phyloP scores from a whole-genome alignment of 306 rosid species.

The Trichosanthes truncata region DNA sequence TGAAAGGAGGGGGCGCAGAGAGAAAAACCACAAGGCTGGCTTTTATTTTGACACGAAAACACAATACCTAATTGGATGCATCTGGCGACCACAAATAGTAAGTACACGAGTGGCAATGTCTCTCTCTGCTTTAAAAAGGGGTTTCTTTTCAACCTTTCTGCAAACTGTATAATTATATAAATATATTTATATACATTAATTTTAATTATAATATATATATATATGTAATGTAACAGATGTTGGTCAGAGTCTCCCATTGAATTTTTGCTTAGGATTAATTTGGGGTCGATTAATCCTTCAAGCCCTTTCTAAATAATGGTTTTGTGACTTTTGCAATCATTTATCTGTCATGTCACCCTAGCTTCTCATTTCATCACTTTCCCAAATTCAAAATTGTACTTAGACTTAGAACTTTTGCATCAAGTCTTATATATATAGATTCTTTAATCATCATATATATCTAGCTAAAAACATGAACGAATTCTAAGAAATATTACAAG shows the following conservation, averaged over 20 bases:
- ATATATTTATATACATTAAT: neutral
- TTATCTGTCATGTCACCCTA: neutral
- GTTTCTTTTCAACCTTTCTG: neutral
- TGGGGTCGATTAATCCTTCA: neutral
- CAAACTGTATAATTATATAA: neutral
- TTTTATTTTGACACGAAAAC: slow-evolving; percentile 2
- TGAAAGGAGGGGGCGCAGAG: neutral
- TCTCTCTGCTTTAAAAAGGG: neutral
- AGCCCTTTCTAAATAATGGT: neutral
- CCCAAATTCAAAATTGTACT: neutral
- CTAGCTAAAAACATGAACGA: neutral
- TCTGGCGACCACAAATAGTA: slow-evolving; percentile 26
- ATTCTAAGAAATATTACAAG: neutral
- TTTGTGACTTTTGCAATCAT: neutral
- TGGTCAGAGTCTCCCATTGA: neutral
- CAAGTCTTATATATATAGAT: neutral
- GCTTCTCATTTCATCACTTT: neutral
- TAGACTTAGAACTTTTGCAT: neutral
- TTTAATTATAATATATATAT: neutral
- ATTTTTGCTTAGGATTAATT: neutral
- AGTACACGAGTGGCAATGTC: neutral
- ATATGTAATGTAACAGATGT: neutral
- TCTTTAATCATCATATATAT: neutral
- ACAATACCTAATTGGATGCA: slow-evolving; percentile 17
- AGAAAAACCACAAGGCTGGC: neutral